These are phyloP conservation scores for Eucalyptus brandiana DNA, from an alignment of 345 rosid species.

Conservation along the genomic window DNA sequence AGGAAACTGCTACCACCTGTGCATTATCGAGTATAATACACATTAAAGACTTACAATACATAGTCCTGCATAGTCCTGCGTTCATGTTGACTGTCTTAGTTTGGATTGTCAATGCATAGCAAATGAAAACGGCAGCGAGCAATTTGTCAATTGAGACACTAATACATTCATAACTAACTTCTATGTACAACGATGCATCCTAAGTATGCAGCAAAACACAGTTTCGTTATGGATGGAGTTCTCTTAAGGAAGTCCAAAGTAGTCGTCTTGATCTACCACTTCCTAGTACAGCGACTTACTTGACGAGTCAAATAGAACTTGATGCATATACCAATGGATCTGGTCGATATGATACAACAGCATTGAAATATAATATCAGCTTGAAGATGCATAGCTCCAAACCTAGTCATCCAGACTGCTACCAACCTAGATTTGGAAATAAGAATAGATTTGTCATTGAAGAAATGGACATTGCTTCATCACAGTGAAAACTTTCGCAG, in stretches of 20 bases:
- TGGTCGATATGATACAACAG: background rate
- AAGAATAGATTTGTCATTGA: background rate
- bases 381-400: background rate
- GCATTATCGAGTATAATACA: background rate
- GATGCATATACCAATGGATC: background rate
- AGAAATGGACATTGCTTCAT: background rate
- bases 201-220: background rate
- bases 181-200: background rate
- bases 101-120: background rate
- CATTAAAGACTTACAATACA: background rate
- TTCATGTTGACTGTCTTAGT: background rate
- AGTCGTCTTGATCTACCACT: background rate
- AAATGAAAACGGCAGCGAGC: background rate
- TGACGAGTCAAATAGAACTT: background rate
- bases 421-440: background rate
- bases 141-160: background rate
- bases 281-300: background rate
- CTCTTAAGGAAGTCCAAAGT: background rate
- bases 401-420: background rate
- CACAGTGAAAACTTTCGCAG: background rate
- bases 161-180: background rate
- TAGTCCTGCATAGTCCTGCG: background rate
- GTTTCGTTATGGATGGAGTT: background rate
- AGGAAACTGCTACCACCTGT: background rate
- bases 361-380: background rate